Conservation (phyloP, 2,329 filamentous ascomycete genomes). For the Penicillium aurantiogriseum region DNA sequence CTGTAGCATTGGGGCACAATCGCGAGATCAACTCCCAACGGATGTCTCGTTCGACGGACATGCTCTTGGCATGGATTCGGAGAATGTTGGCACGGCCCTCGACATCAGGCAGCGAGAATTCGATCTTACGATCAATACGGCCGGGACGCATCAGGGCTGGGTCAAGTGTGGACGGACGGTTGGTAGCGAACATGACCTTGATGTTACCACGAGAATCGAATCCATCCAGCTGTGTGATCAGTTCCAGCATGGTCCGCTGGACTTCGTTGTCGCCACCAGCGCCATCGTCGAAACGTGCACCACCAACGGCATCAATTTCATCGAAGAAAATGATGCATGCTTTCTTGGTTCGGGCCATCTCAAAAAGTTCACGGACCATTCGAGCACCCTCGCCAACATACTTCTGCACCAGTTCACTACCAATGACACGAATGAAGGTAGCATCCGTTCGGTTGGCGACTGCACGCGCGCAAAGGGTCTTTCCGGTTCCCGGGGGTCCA, state of each 20-base stretch:
- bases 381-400: constrained; percentile 97
- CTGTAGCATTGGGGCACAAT: constrained; percentile 93
- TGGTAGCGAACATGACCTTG: constrained; percentile 99
- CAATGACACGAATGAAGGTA: constrained; percentile 98
- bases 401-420: constrained; percentile 96
- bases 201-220: constrained; percentile 97
- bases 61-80: constrained; percentile 97
- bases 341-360: constrained; percentile 99
- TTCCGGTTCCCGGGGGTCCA: constrained; percentile 95
- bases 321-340: constrained; percentile 99
- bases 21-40: constrained; percentile 98
- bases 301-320: constrained; percentile 94
- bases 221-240: constrained; percentile 94
- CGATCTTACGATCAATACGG: constrained; percentile 97
- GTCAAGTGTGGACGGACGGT: constrained; percentile 90
- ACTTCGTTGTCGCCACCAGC: constrained; percentile 97
- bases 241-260: constrained; percentile 94
- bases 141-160: constrained; percentile 96
- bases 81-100: constrained; percentile 97
- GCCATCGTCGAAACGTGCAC: constrained; percentile 93
- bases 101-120: constrained; percentile 95
- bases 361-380: constrained; percentile 98
- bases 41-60: constrained; percentile 98
- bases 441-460: constrained; percentile 98
- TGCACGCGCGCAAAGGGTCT: constrained; percentile 94